Evolutionary conservation across 495 filamentous ascomycete genomes (phyloP).

Genomic region (Aspergillus heteromorphus): DNA sequence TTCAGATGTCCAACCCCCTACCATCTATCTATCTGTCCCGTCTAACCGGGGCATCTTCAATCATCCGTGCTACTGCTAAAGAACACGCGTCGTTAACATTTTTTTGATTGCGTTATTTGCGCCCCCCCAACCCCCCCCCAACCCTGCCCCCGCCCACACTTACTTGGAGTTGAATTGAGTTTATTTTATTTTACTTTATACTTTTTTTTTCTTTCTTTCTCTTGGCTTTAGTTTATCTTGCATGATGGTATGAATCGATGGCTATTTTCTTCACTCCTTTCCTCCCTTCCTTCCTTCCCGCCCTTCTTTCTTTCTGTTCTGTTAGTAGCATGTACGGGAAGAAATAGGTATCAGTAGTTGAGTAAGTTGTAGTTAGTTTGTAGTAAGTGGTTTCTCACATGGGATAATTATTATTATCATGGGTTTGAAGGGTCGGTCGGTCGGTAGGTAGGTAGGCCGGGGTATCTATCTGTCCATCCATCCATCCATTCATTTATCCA

Average conservation of each 20-base stretch:
- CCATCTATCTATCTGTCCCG: background rate
- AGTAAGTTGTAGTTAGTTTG: too few species aligned
- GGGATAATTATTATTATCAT: too few species aligned
- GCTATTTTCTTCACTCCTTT: background rate
- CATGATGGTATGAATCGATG: slow-evolving; percentile 5
- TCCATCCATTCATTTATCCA: too few species aligned
- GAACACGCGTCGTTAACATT: background rate
- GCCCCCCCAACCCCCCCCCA: background rate
- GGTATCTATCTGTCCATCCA: background rate
- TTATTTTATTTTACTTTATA: background rate
- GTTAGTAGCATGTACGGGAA: too few species aligned
- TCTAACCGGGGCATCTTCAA: background rate
- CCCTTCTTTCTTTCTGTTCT: too few species aligned
- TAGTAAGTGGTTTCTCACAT: too few species aligned
- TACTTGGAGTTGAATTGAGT: slow-evolving; percentile 1
- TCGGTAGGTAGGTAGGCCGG: background rate
- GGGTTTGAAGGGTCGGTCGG: too few species aligned
- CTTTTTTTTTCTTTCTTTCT: too few species aligned
- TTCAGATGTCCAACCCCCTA: too few species aligned
- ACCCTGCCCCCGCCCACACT: too few species aligned
- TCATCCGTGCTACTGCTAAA: background rate
- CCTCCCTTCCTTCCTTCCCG: too few species aligned
- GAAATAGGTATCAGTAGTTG: too few species aligned
- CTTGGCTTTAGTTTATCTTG: background rate
- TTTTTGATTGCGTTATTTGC: background rate